These are phyloP conservation scores for Nakazawaea populi DNA, from an alignment of 805 yeast genomes.

Conservation along the genomic window DNA sequence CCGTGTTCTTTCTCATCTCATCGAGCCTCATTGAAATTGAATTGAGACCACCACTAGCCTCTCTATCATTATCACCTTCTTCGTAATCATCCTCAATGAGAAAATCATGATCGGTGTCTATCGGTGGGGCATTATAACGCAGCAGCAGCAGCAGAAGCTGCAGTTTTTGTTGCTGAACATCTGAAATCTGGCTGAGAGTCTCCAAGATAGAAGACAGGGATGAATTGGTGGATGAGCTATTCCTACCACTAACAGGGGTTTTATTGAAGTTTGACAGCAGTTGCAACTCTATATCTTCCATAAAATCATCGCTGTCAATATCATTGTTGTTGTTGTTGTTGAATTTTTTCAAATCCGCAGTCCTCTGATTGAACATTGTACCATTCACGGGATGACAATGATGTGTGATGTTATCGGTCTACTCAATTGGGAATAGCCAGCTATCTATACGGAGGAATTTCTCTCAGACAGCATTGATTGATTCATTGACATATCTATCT, in stretches of 20 bases:
- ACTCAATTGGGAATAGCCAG: too few relatives aligned
- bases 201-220: conserved; percentile 13
- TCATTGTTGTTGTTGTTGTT: background rate
- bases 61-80: background rate
- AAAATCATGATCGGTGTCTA: background rate
- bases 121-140: background rate
- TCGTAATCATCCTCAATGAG: background rate
- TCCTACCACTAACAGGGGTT: background rate
- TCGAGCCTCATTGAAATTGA: background rate
- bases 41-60: background rate
- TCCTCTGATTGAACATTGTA: background rate
- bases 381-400: background rate
- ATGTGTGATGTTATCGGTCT: background rate
- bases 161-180: conserved; percentile 13
- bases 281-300: conserved; percentile 9
- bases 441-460: too few relatives aligned
- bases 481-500: too few relatives aligned
- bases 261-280: background rate
- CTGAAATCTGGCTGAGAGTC: conserved; percentile 21
- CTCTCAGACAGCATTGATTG: too few relatives aligned
- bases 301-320: background rate
- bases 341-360: background rate
- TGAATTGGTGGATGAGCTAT: conserved; percentile 2
- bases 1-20: background rate
- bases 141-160: background rate